phyloP scores from a whole-genome alignment of 768 basidiomycete species.

The Tephrocybe sp. region DNA sequence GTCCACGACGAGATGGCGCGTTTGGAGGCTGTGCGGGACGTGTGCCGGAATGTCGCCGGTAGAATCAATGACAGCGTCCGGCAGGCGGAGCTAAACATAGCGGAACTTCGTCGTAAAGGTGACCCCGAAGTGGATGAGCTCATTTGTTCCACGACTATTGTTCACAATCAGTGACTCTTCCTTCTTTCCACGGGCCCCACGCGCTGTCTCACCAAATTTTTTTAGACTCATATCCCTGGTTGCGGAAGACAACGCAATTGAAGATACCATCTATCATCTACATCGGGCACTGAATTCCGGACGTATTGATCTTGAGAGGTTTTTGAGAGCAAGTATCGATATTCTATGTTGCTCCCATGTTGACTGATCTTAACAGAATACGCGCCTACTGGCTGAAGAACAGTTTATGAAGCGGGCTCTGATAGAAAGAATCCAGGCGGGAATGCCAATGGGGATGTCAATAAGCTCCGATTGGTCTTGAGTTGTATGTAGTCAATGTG shows the following conservation, averaged over 20 bases:
- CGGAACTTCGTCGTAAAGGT: slow-evolving; percentile 78
- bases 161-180: slow-evolving; percentile 87
- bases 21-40: slow-evolving; percentile 88
- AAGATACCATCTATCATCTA: slow-evolving; percentile 97
- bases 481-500: slow-evolving; percentile 3
- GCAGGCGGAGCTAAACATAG: slow-evolving; percentile 70
- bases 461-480: slow-evolving; percentile 40
- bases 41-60: slow-evolving; percentile 78
- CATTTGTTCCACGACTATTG: slow-evolving; percentile 92
- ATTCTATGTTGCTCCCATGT: slow-evolving; percentile 13
- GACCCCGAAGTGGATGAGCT: slow-evolving; percentile 96
- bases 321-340: slow-evolving; percentile 71
- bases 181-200: slow-evolving; percentile 9
- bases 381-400: slow-evolving; percentile 87
- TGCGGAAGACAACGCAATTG: slow-evolving; percentile 99
- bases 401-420: slow-evolving; percentile 97
- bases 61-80: slow-evolving; percentile 64
- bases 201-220: slow-evolving; percentile 7
- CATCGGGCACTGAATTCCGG: slow-evolving; percentile 90
- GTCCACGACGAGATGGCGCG: slow-evolving; percentile 96
- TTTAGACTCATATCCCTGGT: slow-evolving; percentile 88
- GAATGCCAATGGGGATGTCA: slow-evolving; percentile 51
- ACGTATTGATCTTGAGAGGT: slow-evolving; percentile 91
- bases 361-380: slow-evolving; percentile 49
- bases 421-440: slow-evolving; percentile 82